Percentiles rank a stretch among this genome's conserved stretches.
phyloP scores from a whole-genome alignment of 2,329 filamentous ascomycete genomes.

The Cryoendolithus antarcticus region DNA sequence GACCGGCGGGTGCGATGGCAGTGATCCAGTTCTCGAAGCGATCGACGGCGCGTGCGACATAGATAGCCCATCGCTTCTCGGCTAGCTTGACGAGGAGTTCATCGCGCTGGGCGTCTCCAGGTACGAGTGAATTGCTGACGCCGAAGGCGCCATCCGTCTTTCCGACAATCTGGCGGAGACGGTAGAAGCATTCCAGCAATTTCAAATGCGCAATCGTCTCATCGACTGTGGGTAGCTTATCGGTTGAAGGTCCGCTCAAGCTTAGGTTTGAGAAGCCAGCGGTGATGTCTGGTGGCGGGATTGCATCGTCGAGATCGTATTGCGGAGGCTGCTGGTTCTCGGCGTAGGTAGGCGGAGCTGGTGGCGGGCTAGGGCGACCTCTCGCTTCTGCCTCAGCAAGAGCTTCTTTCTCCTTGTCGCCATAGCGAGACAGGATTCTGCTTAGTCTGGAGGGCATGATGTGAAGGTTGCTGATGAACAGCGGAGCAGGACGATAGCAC shows the following conservation, averaged over 20 bases:
- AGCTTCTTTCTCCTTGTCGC: constrained; percentile 19
- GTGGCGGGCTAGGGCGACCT: constrained; percentile 5
- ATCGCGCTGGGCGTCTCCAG: constrained; percentile 16
- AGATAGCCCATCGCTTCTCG: constrained; percentile 65
- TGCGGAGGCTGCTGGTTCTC: constrained; percentile 10
- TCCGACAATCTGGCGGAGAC: constrained; percentile 54
- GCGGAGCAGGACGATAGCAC: no score
- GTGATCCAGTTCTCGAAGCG: constrained; percentile 58
- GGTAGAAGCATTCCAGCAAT: constrained; percentile 55
- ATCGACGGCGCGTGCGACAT: constrained; percentile 54
- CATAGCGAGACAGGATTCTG: constrained; percentile 13
- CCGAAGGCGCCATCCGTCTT: constrained; percentile 56
- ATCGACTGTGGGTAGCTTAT: constrained; percentile 32
- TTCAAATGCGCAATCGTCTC: constrained; percentile 63
- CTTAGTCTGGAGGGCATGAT: constrained; percentile 19
- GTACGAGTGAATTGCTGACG: constrained; percentile 29
- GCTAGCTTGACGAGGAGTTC: constrained; percentile 40
- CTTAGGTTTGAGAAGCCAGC: constrained; percentile 19
- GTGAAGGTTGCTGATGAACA: neutral
- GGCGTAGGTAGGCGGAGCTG: constrained; percentile 11
- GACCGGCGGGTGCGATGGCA: constrained; percentile 22
- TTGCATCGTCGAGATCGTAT: constrained; percentile 12
- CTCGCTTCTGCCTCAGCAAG: constrained; percentile 12
- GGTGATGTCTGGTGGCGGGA: constrained; percentile 17
- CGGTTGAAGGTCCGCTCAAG: constrained; percentile 18